phyloP scores from a whole-genome alignment of 306 rosid genomes.

The Cucumis melo region DNA sequence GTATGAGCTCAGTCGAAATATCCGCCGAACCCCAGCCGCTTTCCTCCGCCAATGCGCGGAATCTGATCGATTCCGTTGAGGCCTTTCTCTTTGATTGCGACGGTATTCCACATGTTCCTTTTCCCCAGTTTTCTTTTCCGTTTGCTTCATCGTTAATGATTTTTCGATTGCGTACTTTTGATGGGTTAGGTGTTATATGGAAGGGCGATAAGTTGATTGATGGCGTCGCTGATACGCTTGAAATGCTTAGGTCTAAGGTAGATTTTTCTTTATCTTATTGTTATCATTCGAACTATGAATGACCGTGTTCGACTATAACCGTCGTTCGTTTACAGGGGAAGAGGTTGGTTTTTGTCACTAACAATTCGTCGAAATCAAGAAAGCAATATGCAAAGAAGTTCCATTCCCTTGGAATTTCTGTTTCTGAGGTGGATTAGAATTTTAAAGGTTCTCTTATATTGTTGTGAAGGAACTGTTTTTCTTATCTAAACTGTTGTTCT shows the following conservation, averaged over 20 bases:
- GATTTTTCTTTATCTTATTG: not conserved
- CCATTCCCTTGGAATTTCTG: conserved; percentile 66
- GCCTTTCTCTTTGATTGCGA: conserved; percentile 96
- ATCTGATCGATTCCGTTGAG: conserved; percentile 51
- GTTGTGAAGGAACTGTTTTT: not conserved
- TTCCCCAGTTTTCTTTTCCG: not conserved
- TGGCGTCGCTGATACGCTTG: conserved; percentile 53
- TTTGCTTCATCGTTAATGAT: no score
- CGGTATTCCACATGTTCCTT: conserved; percentile 19
- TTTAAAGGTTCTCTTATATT: not conserved
- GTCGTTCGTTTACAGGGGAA: conserved; percentile 32
- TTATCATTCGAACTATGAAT: not conserved
- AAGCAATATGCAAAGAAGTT: conserved; percentile 54
- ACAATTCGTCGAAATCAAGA: conserved; percentile 68
- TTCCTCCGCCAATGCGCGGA: conserved; percentile 21
- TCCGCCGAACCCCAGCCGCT: conserved; percentile 16
- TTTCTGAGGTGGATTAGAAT: conserved; percentile 25
- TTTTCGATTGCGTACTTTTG: not conserved
- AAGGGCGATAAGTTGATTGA: conserved; percentile 65
- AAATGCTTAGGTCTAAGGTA: conserved; percentile 69
- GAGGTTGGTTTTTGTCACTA: conserved; percentile 78
- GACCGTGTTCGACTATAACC: not conserved
- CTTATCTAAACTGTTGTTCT: not conserved
- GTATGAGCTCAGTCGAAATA: not conserved
- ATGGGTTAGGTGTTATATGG: conserved; percentile 71